Evolutionary conservation across 805 yeast genomes (phyloP), one percentile per base, ranked within the genome.

Genomic region (Sporopachydermia lactativora): DNA sequence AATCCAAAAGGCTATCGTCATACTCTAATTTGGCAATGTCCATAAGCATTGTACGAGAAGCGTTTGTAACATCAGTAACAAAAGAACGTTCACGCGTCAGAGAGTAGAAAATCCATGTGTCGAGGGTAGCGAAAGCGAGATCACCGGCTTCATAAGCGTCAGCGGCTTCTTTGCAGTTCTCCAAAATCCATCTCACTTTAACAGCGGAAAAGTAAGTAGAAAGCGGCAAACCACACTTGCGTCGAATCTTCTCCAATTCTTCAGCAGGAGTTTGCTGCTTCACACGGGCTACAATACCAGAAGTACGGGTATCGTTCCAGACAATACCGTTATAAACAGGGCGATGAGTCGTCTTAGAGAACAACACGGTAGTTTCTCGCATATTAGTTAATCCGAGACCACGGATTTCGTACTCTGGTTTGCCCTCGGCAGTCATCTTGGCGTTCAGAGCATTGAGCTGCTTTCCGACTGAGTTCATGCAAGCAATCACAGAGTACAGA

Each of bases 241-340:
- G 65, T 51, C 73, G 68, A 50, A 85, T 65, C 41, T 66, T 66
- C 36, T 70, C 73, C 47, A 81, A 70, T 39, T 66, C 67, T 19
- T 71, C 77, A 36, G 65, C 68, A 17, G 77, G 66, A 17, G 71
- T 67, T 49, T 66, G 65, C 43, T 66, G 62, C 50, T 70, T 71
- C 55, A 80, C 66, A 47, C 75, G 71, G 46, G 72, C 71, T 41
- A 85, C 86, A 39, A 82, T 70, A 15, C 68, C 74, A 5, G 81
- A 62, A 35, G 94, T 89, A 54, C 97, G 73, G 35, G 94, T 82
- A 62, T 88, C 97, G 46, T 89, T 83, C 97, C 97, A 88, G 31
- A 88, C 94, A 57, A 88, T 84, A 53, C 96, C 96, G 56, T 82
- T 79, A 54, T 78, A 71, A 42, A 85, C 71, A 3, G 95, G 94